Percentiles rank a stretch among this genome's conserved stretches.
Conservation (phyloP, 129 eudicot species). For the Apium graveolens region DNA sequence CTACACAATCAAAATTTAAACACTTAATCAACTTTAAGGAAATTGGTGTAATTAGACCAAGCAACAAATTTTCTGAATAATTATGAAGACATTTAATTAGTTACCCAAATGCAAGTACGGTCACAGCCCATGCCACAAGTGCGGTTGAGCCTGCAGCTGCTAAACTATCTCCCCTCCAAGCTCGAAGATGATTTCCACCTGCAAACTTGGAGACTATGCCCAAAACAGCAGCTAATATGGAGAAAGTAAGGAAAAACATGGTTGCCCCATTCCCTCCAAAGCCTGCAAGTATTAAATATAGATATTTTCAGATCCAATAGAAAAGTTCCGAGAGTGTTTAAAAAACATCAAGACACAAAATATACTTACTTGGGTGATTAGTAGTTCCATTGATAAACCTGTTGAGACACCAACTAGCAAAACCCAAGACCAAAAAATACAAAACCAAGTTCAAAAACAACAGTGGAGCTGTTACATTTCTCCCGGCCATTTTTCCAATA, state of each 20-base stretch:
- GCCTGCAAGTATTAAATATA: slow-evolving; percentile 25
- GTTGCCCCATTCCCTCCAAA: slow-evolving; percentile 93
- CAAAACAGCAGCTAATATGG: slow-evolving; percentile 63
- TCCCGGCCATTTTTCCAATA: slow-evolving; percentile 55
- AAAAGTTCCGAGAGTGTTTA: not conserved
- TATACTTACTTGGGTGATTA: slow-evolving; percentile 62
- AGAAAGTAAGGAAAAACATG: slow-evolving; percentile 46
- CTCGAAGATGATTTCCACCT: slow-evolving; percentile 72
- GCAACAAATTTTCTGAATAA: too few relatives aligned
- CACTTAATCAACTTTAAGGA: too few relatives aligned
- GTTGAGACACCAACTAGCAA: slow-evolving; percentile 80
- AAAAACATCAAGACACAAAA: not conserved
- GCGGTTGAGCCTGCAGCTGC: slow-evolving; percentile 84
- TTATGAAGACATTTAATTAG: too few relatives aligned
- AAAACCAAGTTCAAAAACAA: slow-evolving; percentile 71
- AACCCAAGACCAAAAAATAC: slow-evolving; percentile 66
- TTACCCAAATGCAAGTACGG: slow-evolving; percentile 82
- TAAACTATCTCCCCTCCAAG: slow-evolving; percentile 87
- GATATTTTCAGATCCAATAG: not conserved
- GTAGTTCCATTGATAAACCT: slow-evolving; percentile 57
- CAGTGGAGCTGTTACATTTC: slow-evolving; percentile 81
- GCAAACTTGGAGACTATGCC: slow-evolving; percentile 75
- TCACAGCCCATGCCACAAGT: slow-evolving; percentile 81
- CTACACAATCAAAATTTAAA: slow-evolving; percentile 21
- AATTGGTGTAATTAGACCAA: too few relatives aligned